phyloP scores from a whole-genome alignment of 2,329 filamentous ascomycete species.

The Apiospora marii region DNA sequence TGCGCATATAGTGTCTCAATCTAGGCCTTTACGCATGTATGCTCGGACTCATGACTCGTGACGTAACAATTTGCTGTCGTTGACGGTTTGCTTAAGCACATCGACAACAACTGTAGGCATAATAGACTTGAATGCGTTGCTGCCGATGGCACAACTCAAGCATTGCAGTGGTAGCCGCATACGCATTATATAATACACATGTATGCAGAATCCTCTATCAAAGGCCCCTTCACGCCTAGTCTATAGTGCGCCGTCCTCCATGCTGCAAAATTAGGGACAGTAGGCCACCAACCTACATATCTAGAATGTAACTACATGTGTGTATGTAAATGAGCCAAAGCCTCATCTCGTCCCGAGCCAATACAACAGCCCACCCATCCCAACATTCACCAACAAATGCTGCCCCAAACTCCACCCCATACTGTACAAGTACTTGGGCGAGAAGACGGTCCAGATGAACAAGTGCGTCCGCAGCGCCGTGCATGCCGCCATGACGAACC shows the following conservation, averaged over 20 bases:
- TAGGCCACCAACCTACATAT: background rate
- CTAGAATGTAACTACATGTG: background rate
- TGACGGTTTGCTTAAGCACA: no score
- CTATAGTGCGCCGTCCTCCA: no score
- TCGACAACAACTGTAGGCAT: no score
- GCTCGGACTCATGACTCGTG: no score
- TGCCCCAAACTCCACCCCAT: conserved; percentile 87
- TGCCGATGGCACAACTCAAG: background rate
- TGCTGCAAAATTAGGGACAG: background rate
- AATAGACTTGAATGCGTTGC: no score
- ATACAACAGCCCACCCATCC: conserved; percentile 65
- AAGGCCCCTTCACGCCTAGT: background rate
- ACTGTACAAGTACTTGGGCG: conserved; percentile 92
- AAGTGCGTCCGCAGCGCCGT: conserved; percentile 84
- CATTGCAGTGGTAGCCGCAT: background rate
- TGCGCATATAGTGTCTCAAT: background rate
- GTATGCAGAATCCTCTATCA: background rate
- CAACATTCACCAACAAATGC: conserved; percentile 77
- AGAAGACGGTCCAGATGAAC: conserved; percentile 99
- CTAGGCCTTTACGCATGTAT: background rate
- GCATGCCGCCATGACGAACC: conserved; percentile 88
- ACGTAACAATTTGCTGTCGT: no score
- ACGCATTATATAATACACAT: background rate
- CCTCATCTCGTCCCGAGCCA: conserved; percentile 51
- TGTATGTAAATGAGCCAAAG: background rate